Conservation (phyloP, 2,329 filamentous ascomycete species). For the Fusarium ramigenum region DNA sequence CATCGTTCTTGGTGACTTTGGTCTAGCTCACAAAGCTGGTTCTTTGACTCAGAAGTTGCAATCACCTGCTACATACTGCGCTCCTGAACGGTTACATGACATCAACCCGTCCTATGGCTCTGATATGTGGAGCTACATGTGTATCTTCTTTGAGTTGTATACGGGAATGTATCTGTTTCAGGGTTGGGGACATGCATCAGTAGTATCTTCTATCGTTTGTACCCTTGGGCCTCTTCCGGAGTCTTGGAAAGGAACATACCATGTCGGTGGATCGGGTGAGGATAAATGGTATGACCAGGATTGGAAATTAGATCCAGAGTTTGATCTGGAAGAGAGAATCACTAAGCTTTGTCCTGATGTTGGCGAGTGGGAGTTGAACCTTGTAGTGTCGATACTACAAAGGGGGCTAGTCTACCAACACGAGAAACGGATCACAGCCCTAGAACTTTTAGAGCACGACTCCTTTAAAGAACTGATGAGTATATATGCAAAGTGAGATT, state of each 20-base stretch:
- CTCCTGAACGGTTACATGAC: neutral
- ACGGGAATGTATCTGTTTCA: neutral
- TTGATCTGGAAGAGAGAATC: accelerated
- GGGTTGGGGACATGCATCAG: neutral
- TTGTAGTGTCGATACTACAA: neutral
- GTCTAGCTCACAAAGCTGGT: accelerated
- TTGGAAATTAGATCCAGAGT: accelerated
- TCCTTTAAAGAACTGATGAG: accelerated
- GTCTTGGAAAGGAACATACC: accelerated
- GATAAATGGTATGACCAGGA: neutral
- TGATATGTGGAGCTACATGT: neutral
- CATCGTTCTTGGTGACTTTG: neutral
- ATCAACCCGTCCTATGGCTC: neutral
- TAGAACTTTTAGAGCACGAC: neutral
- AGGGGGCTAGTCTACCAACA: neutral
- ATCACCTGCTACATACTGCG: neutral
- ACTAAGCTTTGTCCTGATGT: accelerated
- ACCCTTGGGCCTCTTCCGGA: accelerated
- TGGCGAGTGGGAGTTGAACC: accelerated
- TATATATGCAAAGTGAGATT: neutral
- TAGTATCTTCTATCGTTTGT: accelerated
- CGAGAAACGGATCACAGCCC: accelerated
- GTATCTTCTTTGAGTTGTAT: neutral
- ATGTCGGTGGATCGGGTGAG: neutral
- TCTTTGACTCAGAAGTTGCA: neutral